Percentiles rank a stretch among this genome's conserved stretches.
Evolutionary conservation across 192 early-diverging fungal genomes (phyloP).

Genomic region (Gigaspora rosea): DNA sequence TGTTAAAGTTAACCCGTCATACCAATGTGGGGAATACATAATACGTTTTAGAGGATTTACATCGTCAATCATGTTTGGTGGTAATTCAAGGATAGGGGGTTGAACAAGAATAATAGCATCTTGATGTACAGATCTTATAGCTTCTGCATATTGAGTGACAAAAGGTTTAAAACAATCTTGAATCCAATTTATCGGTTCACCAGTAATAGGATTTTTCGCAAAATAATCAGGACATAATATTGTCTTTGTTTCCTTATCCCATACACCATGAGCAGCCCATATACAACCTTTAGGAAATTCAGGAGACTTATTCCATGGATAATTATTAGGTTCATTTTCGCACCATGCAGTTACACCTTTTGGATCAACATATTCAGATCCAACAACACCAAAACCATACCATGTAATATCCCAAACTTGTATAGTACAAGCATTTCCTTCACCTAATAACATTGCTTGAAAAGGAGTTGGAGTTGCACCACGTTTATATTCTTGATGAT

Average conservation of each 20-base stretch:
- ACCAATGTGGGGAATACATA: slow-evolving; percentile 87
- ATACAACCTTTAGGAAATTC: slow-evolving; percentile 53
- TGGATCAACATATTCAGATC: slow-evolving; percentile 46
- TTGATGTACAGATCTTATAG: slow-evolving; percentile 54
- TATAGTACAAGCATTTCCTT: slow-evolving; percentile 46
- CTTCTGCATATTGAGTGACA: slow-evolving; percentile 62
- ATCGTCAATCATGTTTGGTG: slow-evolving; percentile 44
- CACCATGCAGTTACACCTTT: slow-evolving; percentile 56
- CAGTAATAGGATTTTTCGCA: slow-evolving; percentile 57
- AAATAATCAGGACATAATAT: slow-evolving; percentile 69
- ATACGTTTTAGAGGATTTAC: slow-evolving; percentile 54
- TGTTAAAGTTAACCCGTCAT: slow-evolving; percentile 69
- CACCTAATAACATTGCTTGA: slow-evolving; percentile 53
- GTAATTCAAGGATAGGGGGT: slow-evolving; percentile 53
- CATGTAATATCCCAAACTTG: slow-evolving; percentile 53
- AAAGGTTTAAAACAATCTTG: slow-evolving; percentile 75
- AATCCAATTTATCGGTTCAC: slow-evolving; percentile 59
- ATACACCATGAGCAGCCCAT: slow-evolving; percentile 81
- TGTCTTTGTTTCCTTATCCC: slow-evolving; percentile 56
- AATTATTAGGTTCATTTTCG: slow-evolving; percentile 46
- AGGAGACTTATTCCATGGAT: slow-evolving; percentile 49
- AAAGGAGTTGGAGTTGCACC: slow-evolving; percentile 57
- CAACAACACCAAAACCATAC: slow-evolving; percentile 50
- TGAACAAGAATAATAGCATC: slow-evolving; percentile 61
- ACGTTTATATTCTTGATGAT: slow-evolving; percentile 50